Conservation (phyloP, 352 stramenopile species). For the Phytopythium litorale region DNA sequence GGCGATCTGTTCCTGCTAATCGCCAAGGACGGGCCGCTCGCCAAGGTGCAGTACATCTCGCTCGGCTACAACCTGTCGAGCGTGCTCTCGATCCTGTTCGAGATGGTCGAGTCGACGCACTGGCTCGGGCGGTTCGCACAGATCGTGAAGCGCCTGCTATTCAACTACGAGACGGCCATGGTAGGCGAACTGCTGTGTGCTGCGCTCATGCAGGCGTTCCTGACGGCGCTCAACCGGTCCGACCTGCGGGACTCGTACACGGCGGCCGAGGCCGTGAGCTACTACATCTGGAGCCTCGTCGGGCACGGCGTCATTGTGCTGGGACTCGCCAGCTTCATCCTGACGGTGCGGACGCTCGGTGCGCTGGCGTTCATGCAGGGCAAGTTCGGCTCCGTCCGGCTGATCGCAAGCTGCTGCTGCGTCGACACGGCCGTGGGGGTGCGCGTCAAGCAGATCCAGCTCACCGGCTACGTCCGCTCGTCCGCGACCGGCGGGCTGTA, state of each 20-base stretch:
- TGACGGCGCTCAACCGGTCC: slow-evolving; percentile 15
- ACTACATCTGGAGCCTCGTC: slow-evolving; percentile 17
- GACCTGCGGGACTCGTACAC: slow-evolving; percentile 8
- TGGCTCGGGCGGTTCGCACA: slow-evolving; percentile 7
- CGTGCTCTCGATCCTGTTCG: slow-evolving; percentile 24
- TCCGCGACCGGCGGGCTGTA: slow-evolving; percentile 10
- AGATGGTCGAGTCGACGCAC: slow-evolving; percentile 23
- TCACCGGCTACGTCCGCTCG: slow-evolving; percentile 15
- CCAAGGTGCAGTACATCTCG: slow-evolving; percentile 21
- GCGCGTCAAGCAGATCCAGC: slow-evolving; percentile 18
- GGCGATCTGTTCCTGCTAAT: slow-evolving; percentile 22
- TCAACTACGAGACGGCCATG: slow-evolving; percentile 22
- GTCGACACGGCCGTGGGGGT: slow-evolving; percentile 15
- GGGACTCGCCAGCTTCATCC: slow-evolving; percentile 7
- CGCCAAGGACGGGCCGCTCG: slow-evolving; percentile 18
- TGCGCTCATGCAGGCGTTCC: slow-evolving; percentile 13
- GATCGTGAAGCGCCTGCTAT: slow-evolving; percentile 13
- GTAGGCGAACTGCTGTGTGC: slow-evolving; percentile 21
- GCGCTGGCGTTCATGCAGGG: background rate
- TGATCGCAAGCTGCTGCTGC: slow-evolving; percentile 10
- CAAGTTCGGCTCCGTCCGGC: background rate
- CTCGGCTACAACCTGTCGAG: slow-evolving; percentile 24
- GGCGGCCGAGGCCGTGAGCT: slow-evolving; percentile 9
- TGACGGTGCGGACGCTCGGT: background rate
- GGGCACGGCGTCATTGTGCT: slow-evolving; percentile 17